Conservation (phyloP, 768 basidiomycete genomes). For the Boletus vinaceobasis region DNA sequence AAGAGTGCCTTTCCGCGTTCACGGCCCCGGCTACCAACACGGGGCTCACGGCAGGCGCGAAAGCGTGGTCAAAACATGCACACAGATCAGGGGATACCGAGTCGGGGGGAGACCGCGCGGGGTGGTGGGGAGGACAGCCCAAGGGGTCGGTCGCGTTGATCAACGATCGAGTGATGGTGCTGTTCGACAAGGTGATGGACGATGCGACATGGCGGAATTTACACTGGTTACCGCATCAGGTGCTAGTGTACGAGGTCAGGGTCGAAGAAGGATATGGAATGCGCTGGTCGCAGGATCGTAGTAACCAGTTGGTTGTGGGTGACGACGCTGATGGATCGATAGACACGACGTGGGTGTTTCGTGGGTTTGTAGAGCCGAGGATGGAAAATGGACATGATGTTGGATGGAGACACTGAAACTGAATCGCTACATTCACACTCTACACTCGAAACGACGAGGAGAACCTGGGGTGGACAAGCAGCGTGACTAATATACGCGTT, state of each 20-base stretch:
- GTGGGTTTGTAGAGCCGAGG: slow-evolving; percentile 66
- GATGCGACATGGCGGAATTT: slow-evolving; percentile 58
- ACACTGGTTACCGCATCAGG: slow-evolving; percentile 61
- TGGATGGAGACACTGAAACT: slow-evolving; percentile 52
- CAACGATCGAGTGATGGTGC: slow-evolving; percentile 47
- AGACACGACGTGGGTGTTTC: slow-evolving; percentile 47
- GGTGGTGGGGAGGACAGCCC: slow-evolving; percentile 58
- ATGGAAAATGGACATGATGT: slow-evolving; percentile 64
- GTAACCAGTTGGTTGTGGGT: slow-evolving; percentile 10
- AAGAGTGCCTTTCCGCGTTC: slow-evolving; percentile 54
- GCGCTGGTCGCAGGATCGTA: slow-evolving; percentile 58
- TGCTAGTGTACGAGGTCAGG: slow-evolving; percentile 61
- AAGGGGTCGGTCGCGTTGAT: slow-evolving; percentile 50
- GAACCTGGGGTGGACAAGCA: too few relatives aligned
- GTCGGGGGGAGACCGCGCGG: slow-evolving; percentile 19
- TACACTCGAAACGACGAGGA: background rate
- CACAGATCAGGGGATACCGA: slow-evolving; percentile 42
- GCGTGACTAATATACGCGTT: slow-evolving; percentile 24
- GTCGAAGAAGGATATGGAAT: slow-evolving; percentile 62
- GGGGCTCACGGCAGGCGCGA: slow-evolving; percentile 55
- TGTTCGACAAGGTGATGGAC: slow-evolving; percentile 55
- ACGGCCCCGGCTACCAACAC: slow-evolving; percentile 42
- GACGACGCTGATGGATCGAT: background rate
- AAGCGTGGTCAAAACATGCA: slow-evolving; percentile 66
- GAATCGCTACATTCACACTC: background rate